Evolutionary conservation across 2,329 filamentous ascomycete genomes (phyloP).

Genomic region (Cladosporium sp.): DNA sequence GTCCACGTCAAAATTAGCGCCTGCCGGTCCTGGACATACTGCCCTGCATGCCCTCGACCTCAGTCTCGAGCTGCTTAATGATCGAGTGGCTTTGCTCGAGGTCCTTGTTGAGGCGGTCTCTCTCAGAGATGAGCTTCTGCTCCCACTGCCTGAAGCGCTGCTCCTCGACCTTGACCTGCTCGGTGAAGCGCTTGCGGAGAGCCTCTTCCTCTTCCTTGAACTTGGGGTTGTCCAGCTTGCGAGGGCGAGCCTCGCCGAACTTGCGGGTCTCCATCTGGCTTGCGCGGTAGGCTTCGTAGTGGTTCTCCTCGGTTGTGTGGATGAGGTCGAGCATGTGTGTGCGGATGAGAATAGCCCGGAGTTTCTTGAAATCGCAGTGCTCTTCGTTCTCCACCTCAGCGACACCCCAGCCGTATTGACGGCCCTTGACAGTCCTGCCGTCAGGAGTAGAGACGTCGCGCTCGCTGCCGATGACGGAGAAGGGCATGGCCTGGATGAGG

Average conservation of each 20-base stretch:
- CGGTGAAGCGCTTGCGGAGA: slow-evolving; percentile 96
- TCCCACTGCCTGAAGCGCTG: slow-evolving; percentile 99
- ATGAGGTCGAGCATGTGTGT: slow-evolving; percentile 97
- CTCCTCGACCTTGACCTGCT: slow-evolving; percentile 99
- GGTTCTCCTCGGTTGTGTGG: slow-evolving; percentile 97
- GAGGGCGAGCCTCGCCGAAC: slow-evolving; percentile 93
- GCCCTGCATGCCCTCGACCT: slow-evolving; percentile 86
- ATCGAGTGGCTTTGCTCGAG: slow-evolving; percentile 92
- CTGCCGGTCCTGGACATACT: slow-evolving; percentile 38
- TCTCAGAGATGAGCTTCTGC: slow-evolving; percentile 98
- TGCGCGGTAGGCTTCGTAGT: slow-evolving; percentile 98
- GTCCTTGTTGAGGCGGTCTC: slow-evolving; percentile 99
- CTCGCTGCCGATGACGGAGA: slow-evolving; percentile 97
- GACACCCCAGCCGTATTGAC: slow-evolving; percentile 99
- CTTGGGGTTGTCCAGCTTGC: slow-evolving; percentile 99
- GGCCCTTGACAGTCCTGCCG: slow-evolving; percentile 95
- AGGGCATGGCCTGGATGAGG: slow-evolving; percentile 96
- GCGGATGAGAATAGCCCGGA: slow-evolving; percentile 96
- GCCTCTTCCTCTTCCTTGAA: slow-evolving; percentile 99
- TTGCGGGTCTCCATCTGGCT: slow-evolving; percentile 99
- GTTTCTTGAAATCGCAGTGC: slow-evolving; percentile 99
- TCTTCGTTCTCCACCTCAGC: slow-evolving; percentile 99
- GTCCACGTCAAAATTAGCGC: slow-evolving; percentile 26
- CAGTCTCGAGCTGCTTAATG: slow-evolving; percentile 86
- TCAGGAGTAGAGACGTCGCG: slow-evolving; percentile 98